A percentile compares a stretch with the other conserved stretches of the same genome.
phyloP scores from a whole-genome alignment of 2,329 filamentous ascomycete genomes.

The Elsinoe fawcettii region DNA sequence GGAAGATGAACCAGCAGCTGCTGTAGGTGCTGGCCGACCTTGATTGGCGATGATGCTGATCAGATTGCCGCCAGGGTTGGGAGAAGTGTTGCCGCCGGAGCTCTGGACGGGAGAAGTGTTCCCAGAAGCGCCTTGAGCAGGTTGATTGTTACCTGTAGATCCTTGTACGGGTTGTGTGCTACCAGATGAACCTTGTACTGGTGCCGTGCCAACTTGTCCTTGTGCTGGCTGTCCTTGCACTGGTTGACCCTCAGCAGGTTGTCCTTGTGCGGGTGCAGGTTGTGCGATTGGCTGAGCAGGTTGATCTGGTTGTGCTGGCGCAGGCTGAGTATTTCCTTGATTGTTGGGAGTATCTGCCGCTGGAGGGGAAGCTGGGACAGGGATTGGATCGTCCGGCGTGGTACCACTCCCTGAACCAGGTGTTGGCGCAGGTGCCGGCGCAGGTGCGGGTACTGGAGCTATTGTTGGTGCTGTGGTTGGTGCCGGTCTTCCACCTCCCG shows the following conservation, averaged over 20 bases:
- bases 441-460: background rate
- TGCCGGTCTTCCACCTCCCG: background rate
- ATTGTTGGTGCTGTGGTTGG: background rate
- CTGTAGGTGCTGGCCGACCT: background rate
- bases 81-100: background rate
- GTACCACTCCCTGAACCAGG: background rate
- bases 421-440: background rate
- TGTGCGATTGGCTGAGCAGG: background rate
- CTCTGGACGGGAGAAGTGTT: background rate
- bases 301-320: background rate
- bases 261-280: background rate
- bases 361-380: background rate
- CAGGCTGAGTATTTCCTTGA: background rate
- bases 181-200: background rate
- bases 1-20: background rate
- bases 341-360: background rate
- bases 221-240: background rate
- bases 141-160: background rate
- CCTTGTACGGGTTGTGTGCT: background rate
- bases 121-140: background rate
- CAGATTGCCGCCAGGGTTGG: background rate
- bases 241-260: background rate
- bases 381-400: background rate
- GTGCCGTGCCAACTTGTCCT: background rate
- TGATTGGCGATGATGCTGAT: constrained; percentile 12